Evolutionary conservation across 345 rosid species (phyloP), one percentile per base, ranked within the genome.

Genomic region (Salix exigua): DNA sequence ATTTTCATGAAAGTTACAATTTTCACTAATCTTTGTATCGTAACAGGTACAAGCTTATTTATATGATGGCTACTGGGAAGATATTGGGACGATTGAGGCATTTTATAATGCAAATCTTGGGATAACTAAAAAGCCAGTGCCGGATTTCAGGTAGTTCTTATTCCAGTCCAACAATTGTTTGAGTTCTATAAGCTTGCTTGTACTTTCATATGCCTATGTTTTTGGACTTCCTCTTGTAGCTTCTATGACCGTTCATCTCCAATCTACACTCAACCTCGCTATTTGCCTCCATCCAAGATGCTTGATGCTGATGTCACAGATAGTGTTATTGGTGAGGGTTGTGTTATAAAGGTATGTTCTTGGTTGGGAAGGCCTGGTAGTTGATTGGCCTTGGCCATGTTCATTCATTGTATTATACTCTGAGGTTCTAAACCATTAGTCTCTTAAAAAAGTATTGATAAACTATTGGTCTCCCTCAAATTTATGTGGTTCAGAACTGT

Each of bases 51-150:
- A 94, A 91, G 98, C 97, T 74, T 94, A 94, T 88, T 78, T 94
- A 70, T 91, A 92, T 75, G 98, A 94, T 85, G 98, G 98, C 35
- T 94, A 94, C 68, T 94, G 97, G 98, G 98, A 94, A 85, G 98
- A 94, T 73, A 94, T 94, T 68, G 98, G 98, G 85, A 94, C 97
- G 2, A 94, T 92, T 44, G 98, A 94, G 83, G 98, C 98, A 60
- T 94, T 94, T 72, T 94, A 92, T 44, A 94, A 94, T 79, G 98
- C 98, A 25, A 94, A 94, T 81, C 89, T 94, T 10, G 97, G 98
- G 50, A 91, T 92, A 82, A 94, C 98, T 58, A 92, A 90, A 82
- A 94, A 92, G 85, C 98, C 98, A 72, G 82, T 92, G 51, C 98
- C 98, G 12, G 97, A 94, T 86, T 94, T 94, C 86, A 94, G 98